Evolutionary conservation across 1,284 basidiomycete genomes (phyloP).

Genomic region (Puccinia horiana): DNA sequence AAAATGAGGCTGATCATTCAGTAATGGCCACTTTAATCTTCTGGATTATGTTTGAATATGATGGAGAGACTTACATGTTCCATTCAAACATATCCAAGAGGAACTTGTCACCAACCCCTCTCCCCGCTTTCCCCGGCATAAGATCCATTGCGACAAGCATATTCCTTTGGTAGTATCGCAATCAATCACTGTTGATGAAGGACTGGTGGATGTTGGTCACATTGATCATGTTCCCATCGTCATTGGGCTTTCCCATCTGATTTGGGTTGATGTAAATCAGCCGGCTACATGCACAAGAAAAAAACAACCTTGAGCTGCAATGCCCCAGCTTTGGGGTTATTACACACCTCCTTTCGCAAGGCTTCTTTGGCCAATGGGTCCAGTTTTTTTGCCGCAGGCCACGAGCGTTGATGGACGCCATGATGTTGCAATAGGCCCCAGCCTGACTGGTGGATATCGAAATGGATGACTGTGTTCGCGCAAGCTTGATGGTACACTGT

Average conservation of each 20-base stretch:
- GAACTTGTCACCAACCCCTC: no score
- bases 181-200: background rate
- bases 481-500: no score
- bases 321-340: background rate
- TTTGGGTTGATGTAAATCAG: no score
- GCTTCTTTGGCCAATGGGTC: background rate
- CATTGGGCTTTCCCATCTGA: no score
- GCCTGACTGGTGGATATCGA: no score
- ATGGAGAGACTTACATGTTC: no score
- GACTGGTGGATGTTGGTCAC: background rate
- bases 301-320: background rate
- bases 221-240: no score
- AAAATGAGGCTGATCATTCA: no score
- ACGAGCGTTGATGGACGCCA: constrained; percentile 1
- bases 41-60: no score
- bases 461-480: background rate
- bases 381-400: background rate
- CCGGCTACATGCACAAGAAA: background rate
- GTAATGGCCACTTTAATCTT: no score
- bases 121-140: background rate
- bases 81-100: no score
- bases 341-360: background rate
- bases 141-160: background rate
- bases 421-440: background rate
- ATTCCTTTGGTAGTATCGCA: background rate